Evolutionary conservation across 1,139 yeast genomes (phyloP).

Genomic region (Suhomyces wounanorum): DNA sequence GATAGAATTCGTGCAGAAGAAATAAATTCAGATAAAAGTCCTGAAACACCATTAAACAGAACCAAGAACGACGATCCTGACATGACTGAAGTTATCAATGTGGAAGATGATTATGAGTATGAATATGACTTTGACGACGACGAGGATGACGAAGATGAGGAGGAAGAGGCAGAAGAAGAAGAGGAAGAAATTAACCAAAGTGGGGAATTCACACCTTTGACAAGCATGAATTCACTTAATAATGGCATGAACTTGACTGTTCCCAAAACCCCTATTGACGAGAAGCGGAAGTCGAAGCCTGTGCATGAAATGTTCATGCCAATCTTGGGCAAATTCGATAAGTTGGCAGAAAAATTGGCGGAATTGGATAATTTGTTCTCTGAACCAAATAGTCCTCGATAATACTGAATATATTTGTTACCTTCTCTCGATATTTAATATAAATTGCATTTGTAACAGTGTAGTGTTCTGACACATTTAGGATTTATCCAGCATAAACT

Average conservation of each 20-base stretch:
- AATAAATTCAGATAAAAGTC: not conserved
- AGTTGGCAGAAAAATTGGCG: slow-evolving; percentile 47
- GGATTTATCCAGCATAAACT: too few species aligned
- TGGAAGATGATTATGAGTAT: slow-evolving; percentile 19
- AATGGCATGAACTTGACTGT: slow-evolving; percentile 16
- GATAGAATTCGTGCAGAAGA: not conserved
- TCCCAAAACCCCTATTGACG: slow-evolving; percentile 13
- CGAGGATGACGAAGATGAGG: slow-evolving; percentile 20
- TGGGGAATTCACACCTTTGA: slow-evolving; percentile 36
- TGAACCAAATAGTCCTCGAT: not conserved
- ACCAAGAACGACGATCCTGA: slow-evolving; percentile 5
- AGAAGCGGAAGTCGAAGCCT: slow-evolving; percentile 35
- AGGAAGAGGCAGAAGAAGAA: slow-evolving; percentile 18
- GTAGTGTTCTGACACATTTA: not conserved
- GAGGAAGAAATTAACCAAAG: slow-evolving; percentile 13
- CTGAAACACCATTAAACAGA: slow-evolving; percentile 5
- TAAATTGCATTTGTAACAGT: not conserved
- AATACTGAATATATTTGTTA: not conserved
- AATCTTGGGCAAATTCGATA: slow-evolving; percentile 49
- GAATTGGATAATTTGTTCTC: slow-evolving; percentile 36
- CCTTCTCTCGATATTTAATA: not conserved
- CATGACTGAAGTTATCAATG: slow-evolving; percentile 5
- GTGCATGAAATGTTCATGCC: slow-evolving; percentile 51
- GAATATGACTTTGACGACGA: slow-evolving; percentile 18
- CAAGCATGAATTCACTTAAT: slow-evolving; percentile 40